Percentiles rank a stretch among this genome's conserved stretches.
Evolutionary conservation across 352 stramenopile species (phyloP).

Genomic region (Phytophthora cajani): DNA sequence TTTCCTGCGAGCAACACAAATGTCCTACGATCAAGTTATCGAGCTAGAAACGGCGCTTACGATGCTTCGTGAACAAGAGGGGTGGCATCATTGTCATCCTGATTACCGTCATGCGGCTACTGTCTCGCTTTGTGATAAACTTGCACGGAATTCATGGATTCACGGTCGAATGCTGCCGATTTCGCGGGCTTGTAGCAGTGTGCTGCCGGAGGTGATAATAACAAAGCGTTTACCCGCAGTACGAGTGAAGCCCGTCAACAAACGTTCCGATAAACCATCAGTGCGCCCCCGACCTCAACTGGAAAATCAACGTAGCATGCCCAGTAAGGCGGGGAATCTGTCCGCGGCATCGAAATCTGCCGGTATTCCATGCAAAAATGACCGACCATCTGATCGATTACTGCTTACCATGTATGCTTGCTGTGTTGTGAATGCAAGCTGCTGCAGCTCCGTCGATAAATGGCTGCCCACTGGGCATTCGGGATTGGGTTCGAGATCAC

Average conservation of each 20-base stretch:
- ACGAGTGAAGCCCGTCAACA: neutral
- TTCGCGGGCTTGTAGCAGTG: neutral
- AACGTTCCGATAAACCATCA: neutral
- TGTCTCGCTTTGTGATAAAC: slow-evolving; percentile 15
- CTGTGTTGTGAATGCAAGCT: neutral
- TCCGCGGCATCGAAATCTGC: neutral
- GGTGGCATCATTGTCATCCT: slow-evolving; percentile 51
- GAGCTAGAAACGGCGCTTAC: slow-evolving; percentile 60
- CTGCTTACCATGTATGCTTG: neutral
- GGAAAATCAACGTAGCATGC: slow-evolving; percentile 4
- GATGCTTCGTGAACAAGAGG: slow-evolving; percentile 28
- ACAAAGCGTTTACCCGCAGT: slow-evolving; percentile 4
- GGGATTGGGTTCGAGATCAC: slow-evolving; percentile 55
- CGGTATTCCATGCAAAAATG: neutral
- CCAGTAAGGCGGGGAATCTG: neutral
- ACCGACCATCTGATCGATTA: neutral
- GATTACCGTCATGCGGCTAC: slow-evolving; percentile 33
- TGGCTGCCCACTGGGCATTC: slow-evolving; percentile 19
- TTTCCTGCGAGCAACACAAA: slow-evolving; percentile 36
- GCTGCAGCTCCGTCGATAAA: neutral
- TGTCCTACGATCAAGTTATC: slow-evolving; percentile 61
- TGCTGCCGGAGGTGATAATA: slow-evolving; percentile 19
- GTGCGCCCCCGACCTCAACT: neutral
- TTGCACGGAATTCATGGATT: slow-evolving; percentile 29
- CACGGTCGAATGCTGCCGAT: slow-evolving; percentile 12